A percentile compares a stretch with the other conserved stretches of the same genome.
phyloP scores from a whole-genome alignment of 148 eudicot genomes.

The Rhododendron mucronatum region DNA sequence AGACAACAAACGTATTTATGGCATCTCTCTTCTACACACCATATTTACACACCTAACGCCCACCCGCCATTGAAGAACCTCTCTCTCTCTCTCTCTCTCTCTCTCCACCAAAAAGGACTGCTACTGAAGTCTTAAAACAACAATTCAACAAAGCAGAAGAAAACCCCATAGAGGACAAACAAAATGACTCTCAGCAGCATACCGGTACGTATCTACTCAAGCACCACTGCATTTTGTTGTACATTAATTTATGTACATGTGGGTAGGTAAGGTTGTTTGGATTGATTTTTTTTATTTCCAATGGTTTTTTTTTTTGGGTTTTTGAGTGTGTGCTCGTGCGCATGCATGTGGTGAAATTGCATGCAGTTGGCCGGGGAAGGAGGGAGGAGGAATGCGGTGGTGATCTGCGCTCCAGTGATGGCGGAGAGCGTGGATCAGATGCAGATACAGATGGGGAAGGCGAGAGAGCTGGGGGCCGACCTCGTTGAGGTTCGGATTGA shows the following conservation, averaged over 20 bases:
- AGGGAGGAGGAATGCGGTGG: constrained; percentile 28
- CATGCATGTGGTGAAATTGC: not conserved
- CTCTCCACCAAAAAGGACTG: not conserved
- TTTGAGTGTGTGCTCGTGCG: no score
- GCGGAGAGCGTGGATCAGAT: constrained; percentile 47
- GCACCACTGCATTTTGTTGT: not conserved
- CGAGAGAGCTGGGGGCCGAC: constrained; percentile 55
- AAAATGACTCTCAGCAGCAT: constrained; percentile 9
- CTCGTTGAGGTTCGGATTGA: constrained; percentile 68
- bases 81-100: not conserved
- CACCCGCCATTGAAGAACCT: not conserved
- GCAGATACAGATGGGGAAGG: constrained; percentile 32
- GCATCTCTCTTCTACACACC: no score
- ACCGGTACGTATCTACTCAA: not conserved
- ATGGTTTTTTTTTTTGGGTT: no score
- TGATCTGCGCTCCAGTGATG: constrained; percentile 61
- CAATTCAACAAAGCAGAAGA: not conserved
- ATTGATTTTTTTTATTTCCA: not conserved
- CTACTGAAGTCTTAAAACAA: not conserved
- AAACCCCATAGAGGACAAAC: not conserved
- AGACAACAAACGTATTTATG: no score
- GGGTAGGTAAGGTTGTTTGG: not conserved
- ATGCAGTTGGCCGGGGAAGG: constrained; percentile 4
- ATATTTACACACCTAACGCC: not conserved
- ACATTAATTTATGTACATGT: not conserved